Evolutionary conservation across 164 flowering plant species (phyloP).

Genomic region (Tetrastigma voinierianum): DNA sequence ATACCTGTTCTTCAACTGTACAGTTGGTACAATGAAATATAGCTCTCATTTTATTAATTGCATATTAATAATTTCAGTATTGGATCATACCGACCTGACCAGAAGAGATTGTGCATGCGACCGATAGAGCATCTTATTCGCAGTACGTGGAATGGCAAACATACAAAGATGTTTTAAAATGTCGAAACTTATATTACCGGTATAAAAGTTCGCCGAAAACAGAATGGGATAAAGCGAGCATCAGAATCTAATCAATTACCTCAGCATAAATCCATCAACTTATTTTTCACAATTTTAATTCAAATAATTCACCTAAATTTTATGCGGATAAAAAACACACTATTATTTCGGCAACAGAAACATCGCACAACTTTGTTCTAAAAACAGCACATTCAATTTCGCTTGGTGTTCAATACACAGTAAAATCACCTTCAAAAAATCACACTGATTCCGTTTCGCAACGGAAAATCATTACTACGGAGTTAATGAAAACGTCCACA

Average conservation of each 20-base stretch:
- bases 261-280: not conserved
- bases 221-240: constrained; percentile 37
- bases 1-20: no score
- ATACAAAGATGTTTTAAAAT: constrained; percentile 23
- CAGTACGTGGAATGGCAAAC: not conserved
- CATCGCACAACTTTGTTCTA: no score
- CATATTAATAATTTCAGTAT: no score
- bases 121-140: not conserved
- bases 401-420: not conserved
- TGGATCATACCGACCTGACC: not conserved
- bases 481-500: not conserved
- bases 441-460: not conserved
- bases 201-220: constrained; percentile 25
- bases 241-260: constrained; percentile 38
- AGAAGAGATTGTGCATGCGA: not conserved
- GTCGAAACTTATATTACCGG: constrained; percentile 3
- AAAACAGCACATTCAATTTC: no score
- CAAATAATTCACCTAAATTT: no score
- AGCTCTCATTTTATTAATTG: no score
- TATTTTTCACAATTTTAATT: no score
- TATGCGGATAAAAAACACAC: no score
- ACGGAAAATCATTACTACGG: not conserved
- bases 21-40: no score
- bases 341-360: no score
- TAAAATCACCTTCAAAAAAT: not conserved